Evolutionary conservation across 2,329 filamentous ascomycete species (phyloP).

Genomic region (Xylariaceae sp.): DNA sequence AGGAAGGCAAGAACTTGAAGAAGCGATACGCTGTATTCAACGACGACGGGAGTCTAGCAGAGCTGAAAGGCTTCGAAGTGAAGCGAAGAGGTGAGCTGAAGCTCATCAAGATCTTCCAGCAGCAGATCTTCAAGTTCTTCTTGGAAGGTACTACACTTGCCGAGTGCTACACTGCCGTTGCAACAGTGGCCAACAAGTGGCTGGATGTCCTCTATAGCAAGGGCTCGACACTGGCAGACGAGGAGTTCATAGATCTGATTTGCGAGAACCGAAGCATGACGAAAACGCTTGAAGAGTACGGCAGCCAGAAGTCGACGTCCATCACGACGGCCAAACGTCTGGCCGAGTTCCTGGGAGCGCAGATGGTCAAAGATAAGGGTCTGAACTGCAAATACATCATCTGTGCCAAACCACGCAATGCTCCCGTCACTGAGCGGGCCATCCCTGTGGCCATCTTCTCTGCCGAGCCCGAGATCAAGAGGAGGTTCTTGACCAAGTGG

Average conservation of each 20-base stretch:
- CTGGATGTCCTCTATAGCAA: slow-evolving; percentile 88
- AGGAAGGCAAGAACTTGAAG: slow-evolving; percentile 99
- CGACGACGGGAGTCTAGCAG: slow-evolving; percentile 88
- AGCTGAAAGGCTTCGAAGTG: slow-evolving; percentile 95
- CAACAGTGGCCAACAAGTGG: slow-evolving; percentile 94
- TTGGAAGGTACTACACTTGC: slow-evolving; percentile 80
- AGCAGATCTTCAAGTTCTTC: slow-evolving; percentile 99
- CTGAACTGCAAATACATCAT: slow-evolving; percentile 99
- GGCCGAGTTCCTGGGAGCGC: slow-evolving; percentile 92
- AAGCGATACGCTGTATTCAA: slow-evolving; percentile 99
- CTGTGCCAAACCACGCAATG: slow-evolving; percentile 75
- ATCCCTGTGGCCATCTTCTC: slow-evolving; percentile 97
- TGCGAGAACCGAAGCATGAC: slow-evolving; percentile 98
- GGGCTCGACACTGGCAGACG: slow-evolving; percentile 84
- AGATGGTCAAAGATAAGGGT: slow-evolving; percentile 99
- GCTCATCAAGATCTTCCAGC: slow-evolving; percentile 99
- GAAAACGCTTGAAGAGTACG: slow-evolving; percentile 96
- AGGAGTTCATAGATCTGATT: slow-evolving; percentile 99
- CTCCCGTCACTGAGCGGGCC: slow-evolving; percentile 90
- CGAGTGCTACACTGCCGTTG: slow-evolving; percentile 87
- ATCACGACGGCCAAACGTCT: slow-evolving; percentile 95
- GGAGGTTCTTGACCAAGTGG: slow-evolving; percentile 90
- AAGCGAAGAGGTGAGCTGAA: slow-evolving; percentile 97
- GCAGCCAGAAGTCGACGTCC: slow-evolving; percentile 92
- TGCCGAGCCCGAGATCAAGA: slow-evolving; percentile 80